These are phyloP conservation scores for Populus trichocarpa DNA, from an alignment of 441 rosid species.

Conservation along the genomic window DNA sequence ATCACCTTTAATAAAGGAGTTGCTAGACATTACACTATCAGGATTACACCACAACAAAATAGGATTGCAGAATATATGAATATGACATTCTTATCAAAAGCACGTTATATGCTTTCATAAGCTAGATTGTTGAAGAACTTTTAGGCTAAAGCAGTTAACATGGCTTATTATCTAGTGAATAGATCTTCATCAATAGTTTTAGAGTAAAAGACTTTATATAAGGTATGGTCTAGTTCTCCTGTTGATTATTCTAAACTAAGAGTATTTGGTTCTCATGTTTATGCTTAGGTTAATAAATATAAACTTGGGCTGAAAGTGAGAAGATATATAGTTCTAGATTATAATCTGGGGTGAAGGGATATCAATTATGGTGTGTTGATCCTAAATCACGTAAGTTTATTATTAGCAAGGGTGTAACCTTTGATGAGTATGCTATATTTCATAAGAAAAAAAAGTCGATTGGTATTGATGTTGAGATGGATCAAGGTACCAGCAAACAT, in stretches of 20 bases:
- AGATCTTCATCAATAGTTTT: not conserved
- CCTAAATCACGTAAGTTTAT: not conserved
- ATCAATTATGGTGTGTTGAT: not conserved
- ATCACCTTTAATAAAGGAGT: not conserved
- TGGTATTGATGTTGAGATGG: too few species aligned
- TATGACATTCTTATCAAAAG: not conserved
- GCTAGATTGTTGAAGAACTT: not conserved
- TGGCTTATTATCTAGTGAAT: not conserved
- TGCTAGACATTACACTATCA: not conserved
- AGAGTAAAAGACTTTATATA: not conserved
- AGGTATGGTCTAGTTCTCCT: not conserved
- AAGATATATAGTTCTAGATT: not conserved
- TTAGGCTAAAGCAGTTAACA: not conserved
- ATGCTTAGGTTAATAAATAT: not conserved
- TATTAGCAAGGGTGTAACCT: not conserved
- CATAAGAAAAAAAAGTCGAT: too few species aligned
- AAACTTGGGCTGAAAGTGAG: not conserved
- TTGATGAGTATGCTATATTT: not conserved
- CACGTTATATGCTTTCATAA: not conserved
- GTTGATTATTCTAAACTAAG: too few species aligned
- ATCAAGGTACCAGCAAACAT: too few species aligned
- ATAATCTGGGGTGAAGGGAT: not conserved
- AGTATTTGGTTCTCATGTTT: not conserved
- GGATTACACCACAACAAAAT: not conserved
- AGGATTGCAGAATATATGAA: too few species aligned